Conservation (phyloP, 345 rosid species). For the Litchi chinensis region DNA sequence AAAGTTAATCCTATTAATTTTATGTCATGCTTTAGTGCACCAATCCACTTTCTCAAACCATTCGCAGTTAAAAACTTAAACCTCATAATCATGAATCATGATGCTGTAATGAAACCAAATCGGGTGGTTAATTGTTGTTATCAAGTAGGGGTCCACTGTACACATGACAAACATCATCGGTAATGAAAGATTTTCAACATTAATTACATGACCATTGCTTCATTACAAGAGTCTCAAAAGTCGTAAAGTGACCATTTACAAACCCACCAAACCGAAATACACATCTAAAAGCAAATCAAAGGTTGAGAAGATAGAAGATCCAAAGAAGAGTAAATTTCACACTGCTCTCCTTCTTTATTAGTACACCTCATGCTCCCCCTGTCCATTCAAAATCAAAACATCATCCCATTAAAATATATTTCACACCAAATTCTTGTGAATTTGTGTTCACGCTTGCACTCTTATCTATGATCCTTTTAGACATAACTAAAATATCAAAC, state of each 20-base stretch:
- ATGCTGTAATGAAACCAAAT: neutral
- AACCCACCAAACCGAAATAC: neutral
- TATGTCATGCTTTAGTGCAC: too few relatives aligned
- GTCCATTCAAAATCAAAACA: conserved; percentile 1
- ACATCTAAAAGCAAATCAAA: conserved; percentile 6
- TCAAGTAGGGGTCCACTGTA: neutral
- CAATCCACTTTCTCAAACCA: too few relatives aligned
- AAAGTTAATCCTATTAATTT: too few relatives aligned
- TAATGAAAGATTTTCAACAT: neutral
- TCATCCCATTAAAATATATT: neutral
- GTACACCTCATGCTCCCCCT: conserved; percentile 40
- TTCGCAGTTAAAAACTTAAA: too few relatives aligned
- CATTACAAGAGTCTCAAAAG: neutral
- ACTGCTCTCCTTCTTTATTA: conserved; percentile 4
- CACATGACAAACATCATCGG: neutral
- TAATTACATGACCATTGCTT: neutral
- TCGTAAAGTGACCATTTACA: neutral
- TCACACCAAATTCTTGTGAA: neutral
- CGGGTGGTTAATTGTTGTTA: neutral
- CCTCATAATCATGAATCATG: neutral
- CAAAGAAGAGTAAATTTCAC: neutral
- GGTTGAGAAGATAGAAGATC: neutral
- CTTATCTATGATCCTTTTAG: too few relatives aligned
- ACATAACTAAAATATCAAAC: too few relatives aligned
- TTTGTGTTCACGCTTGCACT: neutral